Evolutionary conservation across 2,329 filamentous ascomycete genomes (phyloP), one percentile per base, ranked within the genome.

Genomic region (Xylariales sp.): DNA sequence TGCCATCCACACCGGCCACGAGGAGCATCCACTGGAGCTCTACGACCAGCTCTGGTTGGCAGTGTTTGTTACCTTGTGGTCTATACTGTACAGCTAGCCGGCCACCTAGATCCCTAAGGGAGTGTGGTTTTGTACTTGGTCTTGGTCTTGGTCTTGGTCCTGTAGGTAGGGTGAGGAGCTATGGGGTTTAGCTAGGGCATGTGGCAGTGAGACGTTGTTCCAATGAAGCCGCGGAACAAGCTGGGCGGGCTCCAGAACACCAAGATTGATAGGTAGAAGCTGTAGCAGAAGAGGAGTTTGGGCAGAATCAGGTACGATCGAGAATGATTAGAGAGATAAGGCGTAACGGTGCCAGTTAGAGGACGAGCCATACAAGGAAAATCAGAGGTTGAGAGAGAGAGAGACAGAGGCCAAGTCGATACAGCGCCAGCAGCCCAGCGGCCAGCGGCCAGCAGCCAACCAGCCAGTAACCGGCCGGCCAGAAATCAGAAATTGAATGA

Each of bases 1-100:
- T 53, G 5, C 36, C 57, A 63, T 62, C 64, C 64, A 69, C 69
- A 64, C 63, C 64, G 54, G 69, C 65, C 62, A 63, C 65, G 52
- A 66, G 64, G 48, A 62, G 50, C 58, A 57, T 49, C 62, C 53
- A 60, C 62, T 61, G 41, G n/a, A 54, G 66, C 36, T 58, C 14
- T 16, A 41, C 5, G 30, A 34, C 28, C 53, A 9, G 61, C 41
- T 34, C 36, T 56, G 62, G 57, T 54, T 63, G 67, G 59, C 36
- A 39, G 55, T 52, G 49, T 30, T 34, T 32, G 48, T 39, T 36
- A 39, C 32, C 50, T 36, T 36, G 36, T 28, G 34, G 43, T 58
- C 2, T 54, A 59, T 23, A 52, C 58, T 41, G 60, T 52, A 52
- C 39, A 32, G n/a, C 23, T 41, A 18, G 54, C 23, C n/a, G 54